These are phyloP conservation scores for Durusdinium trenchii DNA, from an alignment of 73 alveolate species.

Conservation along the genomic window DNA sequence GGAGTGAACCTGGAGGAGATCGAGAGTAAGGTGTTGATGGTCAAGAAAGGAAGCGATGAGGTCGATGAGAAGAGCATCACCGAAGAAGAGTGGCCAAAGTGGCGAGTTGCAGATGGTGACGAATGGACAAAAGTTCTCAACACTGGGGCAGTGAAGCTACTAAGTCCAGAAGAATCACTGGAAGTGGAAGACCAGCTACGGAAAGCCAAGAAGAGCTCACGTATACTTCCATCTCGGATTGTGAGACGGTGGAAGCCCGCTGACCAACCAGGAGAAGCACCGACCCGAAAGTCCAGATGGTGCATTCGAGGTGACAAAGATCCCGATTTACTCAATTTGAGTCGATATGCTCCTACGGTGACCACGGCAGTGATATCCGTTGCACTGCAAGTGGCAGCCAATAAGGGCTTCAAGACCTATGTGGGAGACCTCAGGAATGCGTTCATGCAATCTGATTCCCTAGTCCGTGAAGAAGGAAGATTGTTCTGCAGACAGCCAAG, in stretches of 20 bases:
- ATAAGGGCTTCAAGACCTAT: too few relatives aligned
- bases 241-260: constrained; percentile 24
- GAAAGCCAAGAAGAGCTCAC: neutral
- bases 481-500: constrained; percentile 26
- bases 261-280: neutral
- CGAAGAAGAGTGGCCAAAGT: neutral
- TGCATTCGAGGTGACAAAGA: too few relatives aligned
- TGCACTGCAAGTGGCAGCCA: neutral
- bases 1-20: too few relatives aligned
- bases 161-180: neutral
- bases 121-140: constrained; percentile 1
- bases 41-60: neutral
- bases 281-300: neutral
- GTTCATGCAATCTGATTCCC: too few relatives aligned
- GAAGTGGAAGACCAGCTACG: neutral
- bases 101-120: neutral
- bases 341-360: neutral
- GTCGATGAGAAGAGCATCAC: neutral
- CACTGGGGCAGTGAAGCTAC: neutral
- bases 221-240: neutral
- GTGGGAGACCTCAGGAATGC: constrained; percentile 30
- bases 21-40: neutral
- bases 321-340: neutral
- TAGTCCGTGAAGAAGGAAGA: too few relatives aligned
- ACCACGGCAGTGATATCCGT: neutral